These are phyloP conservation scores for Colletotrichum lentis DNA, from an alignment of 2,329 filamentous ascomycete species.

Conservation along the genomic window DNA sequence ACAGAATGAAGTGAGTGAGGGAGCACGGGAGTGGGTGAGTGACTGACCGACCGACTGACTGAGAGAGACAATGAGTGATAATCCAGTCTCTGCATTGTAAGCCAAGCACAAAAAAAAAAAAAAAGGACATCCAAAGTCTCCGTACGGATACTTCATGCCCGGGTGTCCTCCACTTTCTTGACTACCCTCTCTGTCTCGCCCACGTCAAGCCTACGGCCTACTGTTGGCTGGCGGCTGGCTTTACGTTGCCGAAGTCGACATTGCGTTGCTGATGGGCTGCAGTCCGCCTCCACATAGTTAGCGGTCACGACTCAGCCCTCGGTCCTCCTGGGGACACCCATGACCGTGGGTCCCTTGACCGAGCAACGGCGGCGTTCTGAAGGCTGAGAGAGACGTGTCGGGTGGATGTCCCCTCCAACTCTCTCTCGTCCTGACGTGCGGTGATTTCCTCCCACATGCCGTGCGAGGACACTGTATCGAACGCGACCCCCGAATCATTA, in stretches of 20 bases:
- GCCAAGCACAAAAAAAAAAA: neutral
- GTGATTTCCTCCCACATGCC: slow-evolving; percentile 21
- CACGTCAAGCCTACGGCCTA: neutral
- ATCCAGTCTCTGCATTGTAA: neutral
- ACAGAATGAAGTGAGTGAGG: neutral
- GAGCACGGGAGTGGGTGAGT: neutral
- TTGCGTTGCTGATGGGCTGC: slow-evolving; percentile 34
- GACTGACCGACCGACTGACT: neutral
- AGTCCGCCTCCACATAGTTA: slow-evolving; percentile 26
- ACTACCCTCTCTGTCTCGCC: neutral
- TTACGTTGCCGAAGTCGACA: slow-evolving; percentile 7
- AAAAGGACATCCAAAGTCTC: too few relatives aligned
- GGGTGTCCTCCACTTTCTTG: neutral
- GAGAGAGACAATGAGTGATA: neutral
- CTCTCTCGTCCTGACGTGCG: slow-evolving; percentile 7
- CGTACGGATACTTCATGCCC: neutral
- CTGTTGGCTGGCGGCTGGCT: neutral
- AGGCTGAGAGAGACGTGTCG: neutral
- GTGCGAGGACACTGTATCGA: slow-evolving; percentile 11
- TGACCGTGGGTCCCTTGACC: slow-evolving; percentile 29
- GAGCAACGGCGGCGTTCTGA: slow-evolving; percentile 31
- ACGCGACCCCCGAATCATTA: slow-evolving; percentile 25
- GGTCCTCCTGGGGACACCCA: slow-evolving; percentile 29
- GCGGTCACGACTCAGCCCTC: slow-evolving; percentile 36
- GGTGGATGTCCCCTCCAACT: slow-evolving; percentile 3